Evolutionary conservation across 805 yeast species (phyloP).

Genomic region (Ogataea ganodermae): DNA sequence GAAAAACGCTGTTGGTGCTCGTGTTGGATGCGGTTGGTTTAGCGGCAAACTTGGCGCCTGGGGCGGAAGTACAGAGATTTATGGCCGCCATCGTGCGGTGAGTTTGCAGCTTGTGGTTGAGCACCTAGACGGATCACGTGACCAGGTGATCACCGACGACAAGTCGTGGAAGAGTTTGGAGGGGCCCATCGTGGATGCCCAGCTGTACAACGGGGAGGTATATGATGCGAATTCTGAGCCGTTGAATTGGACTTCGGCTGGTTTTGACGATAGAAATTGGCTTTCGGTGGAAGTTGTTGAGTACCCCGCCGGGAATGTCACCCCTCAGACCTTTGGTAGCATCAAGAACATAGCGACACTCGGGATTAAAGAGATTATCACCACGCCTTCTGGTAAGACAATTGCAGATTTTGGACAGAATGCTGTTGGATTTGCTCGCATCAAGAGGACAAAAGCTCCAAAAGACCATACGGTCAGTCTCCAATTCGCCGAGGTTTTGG

Average conservation of each 20-base stretch:
- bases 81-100: slow-evolving; percentile 23
- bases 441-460: slow-evolving; percentile 20
- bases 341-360: slow-evolving; percentile 16
- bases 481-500: slow-evolving; percentile 29
- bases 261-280: slow-evolving; percentile 9
- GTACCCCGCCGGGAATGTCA: slow-evolving; percentile 3
- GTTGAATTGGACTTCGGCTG: slow-evolving; percentile 17
- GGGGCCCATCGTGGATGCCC: slow-evolving; percentile 25
- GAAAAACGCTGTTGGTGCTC: slow-evolving; percentile 21
- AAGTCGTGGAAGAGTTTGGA: slow-evolving; percentile 20
- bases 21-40: slow-evolving; percentile 32
- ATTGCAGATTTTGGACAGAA: slow-evolving; percentile 31
- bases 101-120: slow-evolving; percentile 21
- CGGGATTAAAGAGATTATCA: slow-evolving; percentile 17
- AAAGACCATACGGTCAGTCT: slow-evolving; percentile 20
- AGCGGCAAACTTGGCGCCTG: slow-evolving; percentile 28
- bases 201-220: slow-evolving; percentile 29
- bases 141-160: slow-evolving; percentile 20
- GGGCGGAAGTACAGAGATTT: slow-evolving; percentile 26
- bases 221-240: slow-evolving; percentile 28
- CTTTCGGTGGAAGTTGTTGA: slow-evolving; percentile 9
- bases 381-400: slow-evolving; percentile 23
- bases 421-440: slow-evolving; percentile 24
- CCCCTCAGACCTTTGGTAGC: slow-evolving; percentile 20
- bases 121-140: slow-evolving; percentile 18